Evolutionary conservation across 768 basidiomycete species (phyloP).

Genomic region (Porphyrellus cyaneotinctus): DNA sequence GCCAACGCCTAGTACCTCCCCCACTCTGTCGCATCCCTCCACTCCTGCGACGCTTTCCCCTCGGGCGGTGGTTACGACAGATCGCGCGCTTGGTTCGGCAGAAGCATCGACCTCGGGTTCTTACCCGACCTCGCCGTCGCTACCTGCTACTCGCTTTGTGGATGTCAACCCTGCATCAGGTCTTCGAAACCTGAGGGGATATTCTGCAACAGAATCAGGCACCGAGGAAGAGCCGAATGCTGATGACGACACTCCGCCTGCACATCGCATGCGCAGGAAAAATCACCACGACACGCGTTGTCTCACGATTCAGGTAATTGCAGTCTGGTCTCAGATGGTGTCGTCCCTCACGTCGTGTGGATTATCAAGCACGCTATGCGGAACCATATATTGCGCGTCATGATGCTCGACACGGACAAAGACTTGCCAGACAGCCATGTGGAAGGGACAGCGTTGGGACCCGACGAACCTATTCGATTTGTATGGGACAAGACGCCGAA

Average conservation of each 20-base stretch:
- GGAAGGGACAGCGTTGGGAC: slow-evolving; percentile 46
- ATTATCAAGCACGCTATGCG: slow-evolving; percentile 63
- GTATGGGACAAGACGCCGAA: slow-evolving; percentile 77
- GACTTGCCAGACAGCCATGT: slow-evolving; percentile 57
- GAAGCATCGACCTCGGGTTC: slow-evolving; percentile 3
- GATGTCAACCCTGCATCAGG: slow-evolving; percentile 11
- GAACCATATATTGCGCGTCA: slow-evolving; percentile 54
- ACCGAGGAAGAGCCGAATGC: slow-evolving; percentile 37
- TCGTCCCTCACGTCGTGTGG: slow-evolving; percentile 2
- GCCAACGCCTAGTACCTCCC: slow-evolving; percentile 28
- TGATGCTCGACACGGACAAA: slow-evolving; percentile 54
- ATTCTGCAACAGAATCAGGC: slow-evolving; percentile 30
- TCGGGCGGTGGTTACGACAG: slow-evolving; percentile 12
- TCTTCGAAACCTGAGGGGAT: slow-evolving; percentile 23
- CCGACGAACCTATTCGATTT: slow-evolving; percentile 61
- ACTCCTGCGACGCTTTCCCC: slow-evolving; percentile 24
- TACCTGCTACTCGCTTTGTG: slow-evolving; percentile 21
- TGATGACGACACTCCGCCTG: slow-evolving; percentile 33
- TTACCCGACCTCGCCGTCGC: slow-evolving; percentile 15
- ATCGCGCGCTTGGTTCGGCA: background rate
- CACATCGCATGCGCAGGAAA: slow-evolving; percentile 39
- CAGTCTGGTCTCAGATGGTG: background rate
- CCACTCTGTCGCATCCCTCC: slow-evolving; percentile 28
- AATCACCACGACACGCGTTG: slow-evolving; percentile 64
- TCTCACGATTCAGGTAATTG: slow-evolving; percentile 61